These are phyloP conservation scores for Trametes meyenii DNA, from an alignment of 768 basidiomycete species.

Conservation along the genomic window DNA sequence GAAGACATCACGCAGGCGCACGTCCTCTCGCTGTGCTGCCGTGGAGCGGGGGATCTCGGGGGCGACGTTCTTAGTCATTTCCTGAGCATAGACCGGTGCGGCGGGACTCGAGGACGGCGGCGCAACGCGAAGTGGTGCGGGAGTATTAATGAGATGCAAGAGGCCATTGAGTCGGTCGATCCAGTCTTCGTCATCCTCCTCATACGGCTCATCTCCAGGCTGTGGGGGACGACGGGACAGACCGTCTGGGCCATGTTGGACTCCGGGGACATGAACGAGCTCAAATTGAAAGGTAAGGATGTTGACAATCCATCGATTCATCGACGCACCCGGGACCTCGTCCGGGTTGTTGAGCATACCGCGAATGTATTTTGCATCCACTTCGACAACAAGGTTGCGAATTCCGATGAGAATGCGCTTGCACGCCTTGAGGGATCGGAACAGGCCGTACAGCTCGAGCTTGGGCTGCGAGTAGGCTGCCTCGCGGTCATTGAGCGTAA, in stretches of 20 bases:
- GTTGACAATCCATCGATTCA: conserved; percentile 47
- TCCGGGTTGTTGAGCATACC: conserved; percentile 46
- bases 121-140: neutral
- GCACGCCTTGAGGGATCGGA: conserved; percentile 21
- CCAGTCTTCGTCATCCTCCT: conserved; percentile 21
- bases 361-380: conserved; percentile 42
- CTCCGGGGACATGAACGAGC: conserved; percentile 40
- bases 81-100: neutral
- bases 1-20: neutral
- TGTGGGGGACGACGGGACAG: conserved; percentile 30
- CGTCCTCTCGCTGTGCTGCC: neutral
- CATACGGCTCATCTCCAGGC: neutral
- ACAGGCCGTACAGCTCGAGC: conserved; percentile 33
- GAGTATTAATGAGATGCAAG: conserved; percentile 10
- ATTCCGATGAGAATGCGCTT: conserved; percentile 36
- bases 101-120: neutral
- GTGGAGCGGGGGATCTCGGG: conserved; percentile 1
- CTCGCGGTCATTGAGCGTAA: conserved; percentile 38
- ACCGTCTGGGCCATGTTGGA: conserved; percentile 35
- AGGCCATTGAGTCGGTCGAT: conserved; percentile 21
- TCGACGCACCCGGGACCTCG: conserved; percentile 39
- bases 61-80: neutral
- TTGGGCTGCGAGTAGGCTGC: conserved; percentile 30
- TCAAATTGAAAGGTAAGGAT: conserved; percentile 43
- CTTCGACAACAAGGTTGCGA: conserved; percentile 39